Conservation (phyloP, 1,139 yeast genomes). For the Yamadazyma jaroonii region DNA sequence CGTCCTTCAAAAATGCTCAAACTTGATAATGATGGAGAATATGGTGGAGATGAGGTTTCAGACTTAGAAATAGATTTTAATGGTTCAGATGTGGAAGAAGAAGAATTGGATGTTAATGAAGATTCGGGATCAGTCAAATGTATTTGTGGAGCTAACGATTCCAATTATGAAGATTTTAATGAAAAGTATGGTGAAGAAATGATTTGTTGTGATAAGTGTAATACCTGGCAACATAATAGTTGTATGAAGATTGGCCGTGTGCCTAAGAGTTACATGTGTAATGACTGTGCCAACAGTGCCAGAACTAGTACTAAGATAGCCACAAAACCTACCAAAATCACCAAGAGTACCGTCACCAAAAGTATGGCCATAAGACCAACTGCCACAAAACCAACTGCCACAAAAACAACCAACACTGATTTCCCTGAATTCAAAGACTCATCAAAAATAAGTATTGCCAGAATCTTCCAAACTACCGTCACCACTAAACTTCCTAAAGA, state of each 20-base stretch:
- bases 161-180: slow-evolving; percentile 56
- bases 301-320: neutral
- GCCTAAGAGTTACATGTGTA: slow-evolving; percentile 34
- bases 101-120: slow-evolving; percentile 4
- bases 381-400: too few relatives aligned
- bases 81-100: slow-evolving; percentile 8
- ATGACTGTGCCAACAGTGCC: slow-evolving; percentile 20
- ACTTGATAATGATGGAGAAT: neutral
- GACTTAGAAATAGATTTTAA: neutral
- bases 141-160: slow-evolving; percentile 62
- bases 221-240: slow-evolving; percentile 80
- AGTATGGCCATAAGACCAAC: too few relatives aligned
- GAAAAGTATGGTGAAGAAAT: slow-evolving; percentile 61
- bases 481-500: slow-evolving; percentile 44
- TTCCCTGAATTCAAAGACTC: slow-evolving; percentile 24
- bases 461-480: slow-evolving; percentile 37
- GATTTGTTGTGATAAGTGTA: slow-evolving; percentile 78
- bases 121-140: slow-evolving; percentile 46
- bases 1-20: neutral
- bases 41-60: slow-evolving; percentile 1
- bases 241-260: slow-evolving; percentile 49
- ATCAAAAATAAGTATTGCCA: slow-evolving; percentile 34
- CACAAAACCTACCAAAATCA: too few relatives aligned
- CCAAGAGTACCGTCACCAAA: too few relatives aligned
- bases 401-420: slow-evolving; percentile 1